phyloP scores from a whole-genome alignment of 352 stramenopile species.

The Phytophthora aleatoria region DNA sequence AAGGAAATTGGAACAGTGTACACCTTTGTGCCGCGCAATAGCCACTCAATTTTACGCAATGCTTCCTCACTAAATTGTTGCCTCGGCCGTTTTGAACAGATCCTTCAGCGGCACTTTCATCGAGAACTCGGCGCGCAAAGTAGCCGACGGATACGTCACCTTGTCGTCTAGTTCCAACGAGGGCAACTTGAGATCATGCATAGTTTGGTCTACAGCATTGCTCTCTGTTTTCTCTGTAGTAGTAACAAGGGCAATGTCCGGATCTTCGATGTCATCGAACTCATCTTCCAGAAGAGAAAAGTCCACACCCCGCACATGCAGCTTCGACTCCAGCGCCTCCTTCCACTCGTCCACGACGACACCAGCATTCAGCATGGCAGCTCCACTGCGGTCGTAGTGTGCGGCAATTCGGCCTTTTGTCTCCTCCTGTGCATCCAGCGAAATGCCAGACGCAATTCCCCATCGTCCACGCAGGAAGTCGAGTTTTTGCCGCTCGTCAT shows the following conservation, averaged over 20 bases:
- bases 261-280: slow-evolving; percentile 21
- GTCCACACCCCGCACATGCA: slow-evolving; percentile 39
- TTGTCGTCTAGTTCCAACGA: slow-evolving; percentile 32
- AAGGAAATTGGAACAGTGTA: not conserved
- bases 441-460: slow-evolving; percentile 18
- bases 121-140: slow-evolving; percentile 30
- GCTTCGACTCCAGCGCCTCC: slow-evolving; percentile 23
- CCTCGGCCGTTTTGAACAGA: slow-evolving; percentile 44
- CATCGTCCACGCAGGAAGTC: slow-evolving; percentile 33
- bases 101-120: slow-evolving; percentile 48
- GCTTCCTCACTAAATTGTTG: slow-evolving; percentile 42
- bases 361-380: slow-evolving; percentile 30
- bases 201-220: slow-evolving; percentile 2
- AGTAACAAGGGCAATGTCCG: slow-evolving; percentile 1
- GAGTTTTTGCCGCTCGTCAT: slow-evolving; percentile 34
- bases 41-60: slow-evolving; percentile 8
- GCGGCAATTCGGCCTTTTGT: slow-evolving; percentile 22
- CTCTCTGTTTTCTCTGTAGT: not conserved
- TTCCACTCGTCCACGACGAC: slow-evolving; percentile 47
- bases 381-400: slow-evolving; percentile 30
- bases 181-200: slow-evolving; percentile 23
- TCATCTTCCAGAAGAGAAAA: slow-evolving; percentile 44
- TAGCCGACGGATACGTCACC: slow-evolving; percentile 30
- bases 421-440: slow-evolving; percentile 2
- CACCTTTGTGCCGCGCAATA: too few species aligned